Percentiles rank a stretch among this genome's conserved stretches.
Evolutionary conservation across 2,329 filamentous ascomycete species (phyloP).

Genomic region (Alternaria sp.): DNA sequence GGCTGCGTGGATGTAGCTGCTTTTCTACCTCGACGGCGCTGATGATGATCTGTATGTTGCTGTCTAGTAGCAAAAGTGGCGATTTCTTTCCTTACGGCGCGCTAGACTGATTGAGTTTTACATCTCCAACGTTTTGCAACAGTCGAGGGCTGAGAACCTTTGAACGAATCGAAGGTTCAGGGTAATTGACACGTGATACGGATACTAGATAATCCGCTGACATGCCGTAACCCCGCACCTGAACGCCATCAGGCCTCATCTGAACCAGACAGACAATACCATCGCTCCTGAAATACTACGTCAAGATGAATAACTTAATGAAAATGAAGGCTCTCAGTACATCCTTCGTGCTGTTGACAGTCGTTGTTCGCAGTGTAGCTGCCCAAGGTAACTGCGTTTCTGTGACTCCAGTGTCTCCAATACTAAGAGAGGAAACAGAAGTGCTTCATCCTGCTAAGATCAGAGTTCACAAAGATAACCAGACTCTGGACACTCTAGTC

Average conservation of each 20-base stretch:
- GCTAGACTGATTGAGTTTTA: no score
- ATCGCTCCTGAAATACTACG: background rate
- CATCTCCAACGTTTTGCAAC: no score
- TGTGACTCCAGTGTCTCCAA: background rate
- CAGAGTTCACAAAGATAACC: background rate
- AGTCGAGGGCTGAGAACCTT: rapidly evolving
- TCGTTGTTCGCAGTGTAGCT: background rate
- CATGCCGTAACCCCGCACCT: background rate
- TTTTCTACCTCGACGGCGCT: no score
- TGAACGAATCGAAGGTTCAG: no score
- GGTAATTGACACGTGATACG: no score
- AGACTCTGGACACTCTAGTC: background rate
- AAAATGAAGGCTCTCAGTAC: background rate
- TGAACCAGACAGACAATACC: background rate
- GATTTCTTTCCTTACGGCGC: rapidly evolving
- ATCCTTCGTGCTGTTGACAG: background rate
- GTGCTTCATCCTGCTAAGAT: background rate
- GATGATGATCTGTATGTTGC: no score
- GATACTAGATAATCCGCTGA: background rate
- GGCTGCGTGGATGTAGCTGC: no score
- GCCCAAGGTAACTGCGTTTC: background rate
- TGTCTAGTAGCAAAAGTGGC: no score
- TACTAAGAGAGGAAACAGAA: background rate
- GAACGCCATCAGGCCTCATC: background rate
- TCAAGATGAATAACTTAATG: background rate